Base-by-base conservation (phyloP, 1,284 basidiomycete genomes). In the Pseudozyma flocculosa region DNA sequence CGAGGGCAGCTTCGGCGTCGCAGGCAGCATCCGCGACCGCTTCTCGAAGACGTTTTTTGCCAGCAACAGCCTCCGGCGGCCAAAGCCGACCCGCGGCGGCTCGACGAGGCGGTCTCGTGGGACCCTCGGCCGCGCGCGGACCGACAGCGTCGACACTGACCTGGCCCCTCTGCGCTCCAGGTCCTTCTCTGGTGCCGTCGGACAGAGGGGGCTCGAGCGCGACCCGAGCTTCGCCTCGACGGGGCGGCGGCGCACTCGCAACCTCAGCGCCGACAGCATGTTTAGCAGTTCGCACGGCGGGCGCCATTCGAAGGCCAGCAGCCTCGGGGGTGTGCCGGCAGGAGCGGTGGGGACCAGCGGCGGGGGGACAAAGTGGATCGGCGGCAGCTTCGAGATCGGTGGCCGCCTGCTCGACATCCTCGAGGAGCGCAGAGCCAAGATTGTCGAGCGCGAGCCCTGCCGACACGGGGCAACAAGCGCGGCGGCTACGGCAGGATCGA, bases 311-410 rank as follows among this genome's bases (percentile, higher is more conserved):
- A 14, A 36, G 23, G 13, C 18, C 15, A 47, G 44, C 21, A 40
- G 42, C 18, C 30, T 11, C 29, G 40, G 41, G 21, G 65, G 61
- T 40, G 56, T 72, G 7, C 42, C 24, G 9, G 58, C 66, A 2
- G 71, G 71, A 32, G 45, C 50, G 2, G 59, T 74, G 2, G 72
- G 72, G n/a, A 73, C 70, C 18, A 72, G 70, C 45, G 49, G 54
- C n/a, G 72, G 72, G 3, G 72, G 72, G 17, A 71, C 72, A 7
- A 72, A 72, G 24, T 74, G 72, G 72, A 64, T 75, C 14, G 75
- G 75, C 10, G 45, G 56, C 24, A 70, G 66, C 40, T 78, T 75
- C 42, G 58, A 71, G 45, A 52, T 76, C 10, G 75, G 75, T 19
- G 41, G 55, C 29, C 50, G 65, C 36, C 72, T 76, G 32, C 64